Base-by-base conservation (phyloP, 768 basidiomycete genomes). In the Hirschioporus abietinus region DNA sequence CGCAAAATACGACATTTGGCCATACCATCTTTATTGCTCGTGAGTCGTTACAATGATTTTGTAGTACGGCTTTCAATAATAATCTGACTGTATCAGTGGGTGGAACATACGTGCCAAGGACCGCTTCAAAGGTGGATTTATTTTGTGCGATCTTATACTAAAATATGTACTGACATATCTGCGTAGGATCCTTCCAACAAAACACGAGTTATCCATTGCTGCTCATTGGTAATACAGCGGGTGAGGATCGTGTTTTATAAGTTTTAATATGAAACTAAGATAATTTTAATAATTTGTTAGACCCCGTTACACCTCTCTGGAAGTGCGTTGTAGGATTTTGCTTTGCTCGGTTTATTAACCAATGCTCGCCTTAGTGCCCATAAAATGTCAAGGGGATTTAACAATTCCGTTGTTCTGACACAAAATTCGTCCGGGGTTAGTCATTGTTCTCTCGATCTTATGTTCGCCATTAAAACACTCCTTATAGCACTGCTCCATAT, bases 271-370 rank as follows among this genome's bases (percentile, higher is more conserved):
- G 20, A 61, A 24, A 7, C 17, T 61, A 34, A 61, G 1, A 24
- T 17, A 6, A 8, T 61, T 12, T 61, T 20, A 5, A 10, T 30
- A 8, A 2, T 30, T 3, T 30, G 15, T 1, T 24, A 64, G 72
- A 72, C 30, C 72, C 71, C 1, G 66, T 71, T 6, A 70, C 72
- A 10, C 72, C 72, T 30, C 30, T 69, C 24, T 60, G 60, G 36
- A 62, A 64, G 66, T 67, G 66, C 1, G 66, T 18, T 24, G 12
- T 61, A 5, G 15, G 9, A 12, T 12, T 7, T 35, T 61, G 24
- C 10, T 36, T 20, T 36, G 25, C 63, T 64, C 24, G 8, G 9
- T 52, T 30, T 64, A 35, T 35, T 30, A 20, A 30, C 24, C 9
- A n/a, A 59, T n/a, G n/a, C 12, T 26, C 35, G 9, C 17, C 20